phyloP scores from a whole-genome alignment of 2,329 filamentous ascomycete species.

The Pseudocercospora vitis region DNA sequence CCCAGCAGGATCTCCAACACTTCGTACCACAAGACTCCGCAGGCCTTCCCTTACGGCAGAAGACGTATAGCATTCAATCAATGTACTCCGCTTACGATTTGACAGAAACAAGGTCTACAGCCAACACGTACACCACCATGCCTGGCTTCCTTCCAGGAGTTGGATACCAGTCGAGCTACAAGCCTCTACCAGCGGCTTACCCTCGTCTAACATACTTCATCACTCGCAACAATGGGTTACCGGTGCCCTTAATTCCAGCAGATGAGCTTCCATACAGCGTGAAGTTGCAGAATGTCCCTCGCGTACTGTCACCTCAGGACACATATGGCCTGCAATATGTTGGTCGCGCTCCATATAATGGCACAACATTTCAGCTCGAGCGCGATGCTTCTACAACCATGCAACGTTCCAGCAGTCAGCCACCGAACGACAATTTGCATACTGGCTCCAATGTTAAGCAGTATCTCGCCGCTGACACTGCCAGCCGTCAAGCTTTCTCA shows the following conservation, averaged over 20 bases:
- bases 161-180: slow-evolving; percentile 13
- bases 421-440: slow-evolving; percentile 18
- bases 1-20: background rate
- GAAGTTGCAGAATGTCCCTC: slow-evolving; percentile 41
- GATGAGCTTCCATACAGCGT: slow-evolving; percentile 46
- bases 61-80: slow-evolving; percentile 2
- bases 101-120: slow-evolving; percentile 9
- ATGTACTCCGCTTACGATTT: background rate
- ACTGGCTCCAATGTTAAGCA: slow-evolving; percentile 14
- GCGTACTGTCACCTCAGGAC: slow-evolving; percentile 36
- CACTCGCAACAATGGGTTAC: slow-evolving; percentile 37
- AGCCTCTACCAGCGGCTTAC: slow-evolving; percentile 7
- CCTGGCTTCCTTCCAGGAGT: slow-evolving; percentile 13
- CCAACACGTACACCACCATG: slow-evolving; percentile 9
- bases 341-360: slow-evolving; percentile 31
- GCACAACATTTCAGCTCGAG: slow-evolving; percentile 30
- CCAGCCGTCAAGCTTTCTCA: slow-evolving; percentile 27
- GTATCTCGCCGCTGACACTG: slow-evolving; percentile 28
- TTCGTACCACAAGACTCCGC: background rate
- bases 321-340: slow-evolving; percentile 36
- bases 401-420: slow-evolving; percentile 24
- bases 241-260: slow-evolving; percentile 45
- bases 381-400: slow-evolving; percentile 11
- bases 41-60: no score
- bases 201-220: slow-evolving; percentile 41